A percentile compares a stretch with the other conserved stretches of the same genome.
These are phyloP conservation scores for Endocladia muricata DNA, from an alignment of 31 red algal species.

Conservation along the genomic window DNA sequence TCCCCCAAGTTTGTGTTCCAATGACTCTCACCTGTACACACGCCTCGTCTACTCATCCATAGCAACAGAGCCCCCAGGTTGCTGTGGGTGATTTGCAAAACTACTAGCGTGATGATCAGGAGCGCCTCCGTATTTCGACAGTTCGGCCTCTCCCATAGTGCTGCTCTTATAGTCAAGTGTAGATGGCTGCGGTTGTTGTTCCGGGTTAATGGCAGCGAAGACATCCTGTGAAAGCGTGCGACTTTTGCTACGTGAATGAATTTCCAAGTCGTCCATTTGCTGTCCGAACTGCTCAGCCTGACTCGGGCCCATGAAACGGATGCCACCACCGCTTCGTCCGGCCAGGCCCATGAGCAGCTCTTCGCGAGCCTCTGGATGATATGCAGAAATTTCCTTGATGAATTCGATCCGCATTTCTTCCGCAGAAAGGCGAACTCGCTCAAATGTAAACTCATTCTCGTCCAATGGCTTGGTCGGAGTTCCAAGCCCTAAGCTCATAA, in stretches of 20 bases:
- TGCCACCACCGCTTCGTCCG: slow-evolving; percentile 12
- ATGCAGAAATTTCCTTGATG: slow-evolving; percentile 74
- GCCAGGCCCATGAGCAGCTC: slow-evolving; percentile 30
- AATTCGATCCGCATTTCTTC: slow-evolving; percentile 76
- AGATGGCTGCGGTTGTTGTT: slow-evolving; percentile 12
- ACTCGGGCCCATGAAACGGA: slow-evolving; percentile 33
- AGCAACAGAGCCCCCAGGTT: slow-evolving; percentile 7
- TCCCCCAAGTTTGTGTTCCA: too few species aligned
- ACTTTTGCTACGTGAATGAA: background rate
- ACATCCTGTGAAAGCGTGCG: slow-evolving; percentile 45
- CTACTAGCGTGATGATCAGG: slow-evolving; percentile 47
- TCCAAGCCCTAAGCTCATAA: slow-evolving; percentile 46
- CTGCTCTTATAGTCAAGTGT: slow-evolving; percentile 56
- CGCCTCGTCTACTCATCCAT: slow-evolving; percentile 56
- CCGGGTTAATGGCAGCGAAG: slow-evolving; percentile 34
- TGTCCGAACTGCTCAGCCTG: slow-evolving; percentile 47
- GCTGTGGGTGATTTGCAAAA: slow-evolving; percentile 42
- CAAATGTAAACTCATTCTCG: slow-evolving; percentile 86
- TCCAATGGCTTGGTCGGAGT: slow-evolving; percentile 48
- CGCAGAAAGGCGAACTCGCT: slow-evolving; percentile 52
- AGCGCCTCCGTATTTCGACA: slow-evolving; percentile 37
- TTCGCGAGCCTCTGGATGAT: slow-evolving; percentile 81
- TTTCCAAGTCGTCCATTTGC: slow-evolving; percentile 47
- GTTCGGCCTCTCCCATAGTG: slow-evolving; percentile 58
- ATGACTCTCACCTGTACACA: too few species aligned